A percentile compares a stretch with the other conserved stretches of the same genome.
Evolutionary conservation across 1,284 basidiomycete species (phyloP).

Genomic region (Heterobasidion irregulare): DNA sequence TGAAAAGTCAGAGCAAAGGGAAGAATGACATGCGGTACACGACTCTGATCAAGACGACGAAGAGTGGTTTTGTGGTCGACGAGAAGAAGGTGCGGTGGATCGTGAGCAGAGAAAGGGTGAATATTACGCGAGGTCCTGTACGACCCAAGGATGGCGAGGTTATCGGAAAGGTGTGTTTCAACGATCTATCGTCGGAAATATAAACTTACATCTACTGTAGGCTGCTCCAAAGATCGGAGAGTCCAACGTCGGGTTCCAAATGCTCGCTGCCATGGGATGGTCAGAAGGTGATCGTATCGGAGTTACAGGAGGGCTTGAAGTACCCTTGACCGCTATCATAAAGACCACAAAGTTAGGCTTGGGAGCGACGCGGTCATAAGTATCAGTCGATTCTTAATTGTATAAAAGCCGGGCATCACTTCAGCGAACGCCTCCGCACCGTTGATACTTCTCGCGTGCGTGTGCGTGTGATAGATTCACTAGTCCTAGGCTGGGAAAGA

Average conservation of each 20-base stretch:
- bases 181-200: background rate
- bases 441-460: too few relatives aligned
- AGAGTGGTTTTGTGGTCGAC: constrained; percentile 40
- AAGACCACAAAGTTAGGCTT: constrained; percentile 69
- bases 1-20: constrained; percentile 75
- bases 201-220: constrained; percentile 17
- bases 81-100: constrained; percentile 55
- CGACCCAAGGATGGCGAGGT: constrained; percentile 65
- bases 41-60: constrained; percentile 59
- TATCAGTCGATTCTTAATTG: too few relatives aligned
- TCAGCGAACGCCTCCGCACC: too few relatives aligned
- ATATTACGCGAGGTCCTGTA: constrained; percentile 24
- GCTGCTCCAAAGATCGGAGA: constrained; percentile 68
- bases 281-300: constrained; percentile 63
- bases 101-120: constrained; percentile 23
- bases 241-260: constrained; percentile 66
- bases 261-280: constrained; percentile 78
- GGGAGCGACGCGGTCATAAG: constrained; percentile 32
- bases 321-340: constrained; percentile 62
- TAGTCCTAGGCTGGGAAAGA: too few relatives aligned
- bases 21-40: constrained; percentile 56
- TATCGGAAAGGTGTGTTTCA: constrained; percentile 54
- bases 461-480: too few relatives aligned
- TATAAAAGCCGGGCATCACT: background rate
- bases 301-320: constrained; percentile 50